Conservation (phyloP, 768 basidiomycete genomes). For the Coprinopsis strossmayeri region DNA sequence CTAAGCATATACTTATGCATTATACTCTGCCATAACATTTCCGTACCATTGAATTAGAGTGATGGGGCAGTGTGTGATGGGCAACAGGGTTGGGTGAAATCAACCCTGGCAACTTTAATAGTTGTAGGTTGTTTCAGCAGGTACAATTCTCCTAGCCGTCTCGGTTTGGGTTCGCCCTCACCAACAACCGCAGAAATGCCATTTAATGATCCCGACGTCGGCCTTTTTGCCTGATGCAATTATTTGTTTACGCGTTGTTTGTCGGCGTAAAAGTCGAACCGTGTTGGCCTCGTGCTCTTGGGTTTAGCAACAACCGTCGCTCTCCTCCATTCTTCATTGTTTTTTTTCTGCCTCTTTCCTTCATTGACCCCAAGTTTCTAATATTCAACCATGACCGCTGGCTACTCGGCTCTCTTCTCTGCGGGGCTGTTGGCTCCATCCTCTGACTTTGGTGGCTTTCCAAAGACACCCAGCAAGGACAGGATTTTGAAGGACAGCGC, state of each 20-base stretch:
- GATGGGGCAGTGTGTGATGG: too few species aligned
- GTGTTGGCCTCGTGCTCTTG: background rate
- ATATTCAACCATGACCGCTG: slow-evolving; percentile 1
- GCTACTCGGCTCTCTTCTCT: slow-evolving; percentile 64
- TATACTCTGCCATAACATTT: too few species aligned
- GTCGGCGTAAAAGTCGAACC: slow-evolving; percentile 1
- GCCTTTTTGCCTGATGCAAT: background rate
- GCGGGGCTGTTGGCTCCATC: slow-evolving; percentile 59
- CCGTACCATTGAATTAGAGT: too few species aligned
- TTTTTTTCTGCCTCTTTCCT: background rate
- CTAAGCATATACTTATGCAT: too few species aligned
- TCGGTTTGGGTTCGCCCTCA: too few species aligned
- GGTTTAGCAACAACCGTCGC: background rate
- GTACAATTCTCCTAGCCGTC: too few species aligned
- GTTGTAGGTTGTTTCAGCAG: too few species aligned
- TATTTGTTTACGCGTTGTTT: slow-evolving; percentile 4
- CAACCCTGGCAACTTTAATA: too few species aligned
- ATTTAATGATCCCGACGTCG: background rate
- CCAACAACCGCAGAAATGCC: too few species aligned
- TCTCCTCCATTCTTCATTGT: background rate
- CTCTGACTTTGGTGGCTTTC: slow-evolving; percentile 12
- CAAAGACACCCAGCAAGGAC: slow-evolving; percentile 10
- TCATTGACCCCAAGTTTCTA: too few species aligned
- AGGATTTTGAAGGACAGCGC: background rate
- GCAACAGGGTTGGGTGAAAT: too few species aligned